phyloP scores from a whole-genome alignment of 2,329 filamentous ascomycete species.

The Sporothrix curviconia region DNA sequence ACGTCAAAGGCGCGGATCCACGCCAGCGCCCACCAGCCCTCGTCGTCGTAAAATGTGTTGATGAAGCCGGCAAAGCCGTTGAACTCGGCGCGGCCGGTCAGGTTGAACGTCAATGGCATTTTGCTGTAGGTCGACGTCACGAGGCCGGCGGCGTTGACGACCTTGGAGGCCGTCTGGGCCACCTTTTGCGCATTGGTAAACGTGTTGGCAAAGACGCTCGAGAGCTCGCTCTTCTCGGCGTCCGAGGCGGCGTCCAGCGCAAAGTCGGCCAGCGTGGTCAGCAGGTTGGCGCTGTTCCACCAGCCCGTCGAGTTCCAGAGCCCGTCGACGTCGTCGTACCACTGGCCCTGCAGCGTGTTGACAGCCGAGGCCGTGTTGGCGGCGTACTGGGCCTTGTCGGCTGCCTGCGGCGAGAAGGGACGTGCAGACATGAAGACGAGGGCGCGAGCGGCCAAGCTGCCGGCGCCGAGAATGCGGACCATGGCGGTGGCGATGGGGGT shows the following conservation, averaged over 20 bases:
- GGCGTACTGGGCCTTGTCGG: constrained; percentile 25
- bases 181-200: constrained; percentile 39
- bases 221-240: constrained; percentile 34
- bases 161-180: constrained; percentile 33
- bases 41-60: constrained; percentile 54
- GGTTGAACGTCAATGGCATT: constrained; percentile 4
- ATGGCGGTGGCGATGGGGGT: not conserved
- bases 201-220: constrained; percentile 38
- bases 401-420: not conserved
- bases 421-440: constrained; percentile 10
- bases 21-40: constrained; percentile 57
- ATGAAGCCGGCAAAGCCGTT: constrained; percentile 40
- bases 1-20: constrained; percentile 50
- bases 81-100: constrained; percentile 28
- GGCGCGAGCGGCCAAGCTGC: constrained; percentile 11
- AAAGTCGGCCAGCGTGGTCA: constrained; percentile 57
- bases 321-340: constrained; percentile 55
- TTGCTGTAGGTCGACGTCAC: constrained; percentile 32
- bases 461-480: not conserved
- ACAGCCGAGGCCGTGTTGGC: constrained; percentile 29
- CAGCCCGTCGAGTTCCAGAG: constrained; percentile 60
- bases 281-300: constrained; percentile 67
- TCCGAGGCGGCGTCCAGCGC: constrained; percentile 27
- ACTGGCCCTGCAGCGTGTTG: constrained; percentile 44
- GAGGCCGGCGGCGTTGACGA: constrained; percentile 30